phyloP scores from a whole-genome alignment of 352 stramenopile species.

The Phytophthora nicotianae region DNA sequence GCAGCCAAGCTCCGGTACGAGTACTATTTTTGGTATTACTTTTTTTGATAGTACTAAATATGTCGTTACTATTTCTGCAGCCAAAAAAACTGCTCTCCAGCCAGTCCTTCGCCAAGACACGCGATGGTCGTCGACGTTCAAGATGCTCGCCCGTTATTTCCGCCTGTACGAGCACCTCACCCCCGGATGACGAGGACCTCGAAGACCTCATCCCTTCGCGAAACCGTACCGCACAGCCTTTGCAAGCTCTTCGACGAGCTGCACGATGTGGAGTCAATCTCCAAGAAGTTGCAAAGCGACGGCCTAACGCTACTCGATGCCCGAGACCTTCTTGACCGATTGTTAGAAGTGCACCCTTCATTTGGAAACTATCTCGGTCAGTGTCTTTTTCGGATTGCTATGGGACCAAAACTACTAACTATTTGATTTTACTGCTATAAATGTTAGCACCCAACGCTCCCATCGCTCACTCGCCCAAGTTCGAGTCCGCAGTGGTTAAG shows the following conservation, averaged over 20 bases:
- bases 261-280: background rate
- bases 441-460: conserved; percentile 3
- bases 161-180: background rate
- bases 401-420: too few relatives aligned
- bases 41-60: background rate
- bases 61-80: background rate
- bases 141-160: background rate
- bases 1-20: background rate
- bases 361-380: background rate
- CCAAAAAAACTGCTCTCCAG: background rate
- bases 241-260: background rate
- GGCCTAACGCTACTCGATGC: background rate
- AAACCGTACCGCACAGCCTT: background rate
- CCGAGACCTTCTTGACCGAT: conserved; percentile 1
- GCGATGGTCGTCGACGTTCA: background rate
- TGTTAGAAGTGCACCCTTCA: conserved; percentile 2
- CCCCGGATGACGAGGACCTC: background rate
- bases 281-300: background rate
- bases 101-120: background rate
- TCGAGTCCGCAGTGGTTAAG: conserved; percentile 2
- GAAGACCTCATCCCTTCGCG: background rate
- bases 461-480: conserved; percentile 7
- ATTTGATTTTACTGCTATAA: background rate
- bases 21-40: background rate
- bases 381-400: too few relatives aligned